Conservation (phyloP, 2,329 filamentous ascomycete species). For the Cordyceps pruinosa region DNA sequence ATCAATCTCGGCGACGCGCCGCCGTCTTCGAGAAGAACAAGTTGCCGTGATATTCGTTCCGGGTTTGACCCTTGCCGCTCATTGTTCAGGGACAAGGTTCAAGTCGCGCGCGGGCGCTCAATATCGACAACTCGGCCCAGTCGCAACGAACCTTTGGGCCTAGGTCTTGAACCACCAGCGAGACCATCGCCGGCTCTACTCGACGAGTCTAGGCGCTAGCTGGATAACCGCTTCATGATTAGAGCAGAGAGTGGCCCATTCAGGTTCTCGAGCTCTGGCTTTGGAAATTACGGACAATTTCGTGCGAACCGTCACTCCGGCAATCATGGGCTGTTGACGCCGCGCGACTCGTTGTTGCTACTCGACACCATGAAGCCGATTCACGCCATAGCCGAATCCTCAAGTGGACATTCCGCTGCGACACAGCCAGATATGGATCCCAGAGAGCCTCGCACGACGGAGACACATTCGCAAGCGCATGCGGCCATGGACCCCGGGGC, state of each 20-base stretch:
- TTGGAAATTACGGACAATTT: not conserved
- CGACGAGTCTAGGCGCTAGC: not conserved
- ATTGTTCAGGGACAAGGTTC: not conserved
- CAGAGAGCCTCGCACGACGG: constrained; percentile 4
- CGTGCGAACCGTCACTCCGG: not conserved
- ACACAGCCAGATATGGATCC: not conserved
- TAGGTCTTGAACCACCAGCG: not conserved
- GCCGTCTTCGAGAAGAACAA: not conserved
- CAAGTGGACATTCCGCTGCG: not conserved
- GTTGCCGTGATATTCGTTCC: not conserved
- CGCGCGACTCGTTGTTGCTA: constrained; percentile 6
- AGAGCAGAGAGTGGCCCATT: not conserved
- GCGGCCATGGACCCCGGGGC: not conserved
- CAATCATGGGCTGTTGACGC: constrained; percentile 13
- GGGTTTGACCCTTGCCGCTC: not conserved
- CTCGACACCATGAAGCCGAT: constrained; percentile 10
- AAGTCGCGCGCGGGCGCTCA: not conserved
- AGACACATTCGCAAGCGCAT: not conserved
- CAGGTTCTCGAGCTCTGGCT: not conserved
- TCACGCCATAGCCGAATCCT: constrained; percentile 2
- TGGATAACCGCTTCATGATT: not conserved
- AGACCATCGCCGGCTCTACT: not conserved
- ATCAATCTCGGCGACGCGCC: constrained; percentile 7
- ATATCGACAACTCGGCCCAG: not conserved
- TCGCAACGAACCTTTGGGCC: not conserved